These are phyloP conservation scores for Hericium erinaceus DNA, from an alignment of 768 basidiomycete species.

Conservation along the genomic window DNA sequence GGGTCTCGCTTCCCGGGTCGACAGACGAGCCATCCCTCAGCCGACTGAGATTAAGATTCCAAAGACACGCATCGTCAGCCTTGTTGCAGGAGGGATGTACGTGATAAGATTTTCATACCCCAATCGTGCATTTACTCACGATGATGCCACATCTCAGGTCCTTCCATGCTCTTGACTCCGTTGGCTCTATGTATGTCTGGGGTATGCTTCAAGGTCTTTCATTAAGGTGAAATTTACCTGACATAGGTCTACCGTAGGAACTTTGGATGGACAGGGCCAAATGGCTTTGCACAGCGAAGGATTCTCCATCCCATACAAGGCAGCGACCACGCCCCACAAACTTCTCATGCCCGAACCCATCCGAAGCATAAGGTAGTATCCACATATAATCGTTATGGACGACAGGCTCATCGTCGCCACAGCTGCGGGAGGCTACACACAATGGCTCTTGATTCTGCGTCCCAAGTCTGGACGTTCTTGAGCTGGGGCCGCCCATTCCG, in stretches of 20 bases:
- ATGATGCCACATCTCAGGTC: conserved; percentile 41
- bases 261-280: conserved; percentile 38
- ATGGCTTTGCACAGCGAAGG: conserved; percentile 38
- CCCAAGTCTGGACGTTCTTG: conserved; percentile 64
- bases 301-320: conserved; percentile 44
- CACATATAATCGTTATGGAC: neutral
- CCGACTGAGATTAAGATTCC: conserved; percentile 57
- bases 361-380: conserved; percentile 53
- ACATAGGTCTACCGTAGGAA: conserved; percentile 32
- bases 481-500: conserved; percentile 75
- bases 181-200: conserved; percentile 73
- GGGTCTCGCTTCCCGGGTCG: conserved; percentile 23
- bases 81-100: conserved; percentile 79
- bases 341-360: conserved; percentile 50
- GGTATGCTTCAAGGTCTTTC: conserved; percentile 33
- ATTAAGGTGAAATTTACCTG: conserved; percentile 1
- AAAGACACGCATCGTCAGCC: conserved; percentile 53
- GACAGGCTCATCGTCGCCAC: neutral
- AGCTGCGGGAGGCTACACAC: conserved; percentile 78
- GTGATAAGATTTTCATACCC: conserved; percentile 16
- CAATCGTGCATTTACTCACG: neutral
- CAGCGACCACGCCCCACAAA: conserved; percentile 43
- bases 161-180: conserved; percentile 76
- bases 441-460: conserved; percentile 48
- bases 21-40: conserved; percentile 42